These are phyloP conservation scores for Aureobasidium sp. DNA, from an alignment of 2,329 filamentous ascomycete genomes.

Conservation along the genomic window DNA sequence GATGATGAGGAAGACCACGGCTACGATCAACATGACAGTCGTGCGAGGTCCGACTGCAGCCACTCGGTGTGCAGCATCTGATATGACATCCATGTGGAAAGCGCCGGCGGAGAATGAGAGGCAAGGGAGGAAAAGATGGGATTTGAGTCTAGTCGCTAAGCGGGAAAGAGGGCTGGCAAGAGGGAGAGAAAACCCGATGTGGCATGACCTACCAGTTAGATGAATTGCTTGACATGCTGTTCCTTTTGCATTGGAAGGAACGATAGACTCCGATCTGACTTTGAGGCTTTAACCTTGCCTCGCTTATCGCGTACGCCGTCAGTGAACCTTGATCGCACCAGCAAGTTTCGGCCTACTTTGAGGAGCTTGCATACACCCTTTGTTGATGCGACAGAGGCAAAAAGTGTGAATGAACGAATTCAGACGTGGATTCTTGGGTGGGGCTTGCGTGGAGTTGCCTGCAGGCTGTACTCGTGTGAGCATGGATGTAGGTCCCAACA, in stretches of 20 bases:
- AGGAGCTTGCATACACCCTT: not conserved
- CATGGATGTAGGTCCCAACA: not conserved
- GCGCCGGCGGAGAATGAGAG: not conserved
- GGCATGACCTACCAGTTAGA: not conserved
- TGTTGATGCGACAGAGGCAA: not conserved
- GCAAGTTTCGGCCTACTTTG: not conserved
- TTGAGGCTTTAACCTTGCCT: not conserved
- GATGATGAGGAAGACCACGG: constrained; percentile 6
- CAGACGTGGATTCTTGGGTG: not conserved
- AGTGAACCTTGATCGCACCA: too few relatives aligned
- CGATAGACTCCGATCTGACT: not conserved
- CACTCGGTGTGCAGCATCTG: not conserved
- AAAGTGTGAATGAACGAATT: not conserved
- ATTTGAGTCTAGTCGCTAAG: not conserved
- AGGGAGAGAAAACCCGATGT: not conserved
- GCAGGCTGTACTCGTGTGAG: not conserved
- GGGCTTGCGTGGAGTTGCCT: not conserved
- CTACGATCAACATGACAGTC: not conserved
- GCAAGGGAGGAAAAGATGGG: not conserved
- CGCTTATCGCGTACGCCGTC: not conserved
- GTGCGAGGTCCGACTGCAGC: not conserved
- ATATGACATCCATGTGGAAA: not conserved
- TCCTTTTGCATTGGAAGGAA: not conserved
- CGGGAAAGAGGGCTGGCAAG: not conserved
- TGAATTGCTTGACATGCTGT: not conserved